Base-by-base conservation (phyloP, 169 alveolate species). In the Plasmodium falciparum region DNA sequence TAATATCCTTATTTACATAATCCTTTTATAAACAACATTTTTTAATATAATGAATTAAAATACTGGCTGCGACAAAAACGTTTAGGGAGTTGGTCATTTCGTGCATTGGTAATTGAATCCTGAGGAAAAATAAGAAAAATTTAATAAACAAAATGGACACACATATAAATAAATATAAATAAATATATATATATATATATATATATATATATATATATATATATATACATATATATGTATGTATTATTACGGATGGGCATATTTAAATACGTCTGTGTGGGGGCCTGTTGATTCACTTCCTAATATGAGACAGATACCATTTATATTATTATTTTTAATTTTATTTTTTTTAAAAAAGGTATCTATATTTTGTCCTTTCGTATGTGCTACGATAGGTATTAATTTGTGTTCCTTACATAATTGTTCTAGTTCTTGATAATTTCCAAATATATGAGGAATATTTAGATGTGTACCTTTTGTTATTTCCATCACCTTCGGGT, bases 11-110 rank as follows among this genome's bases (percentile, higher is more conserved):
- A 33, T 33, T 33, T 8, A 33, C 5, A 33, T 33, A 6, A 5
- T 33, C 7, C 45, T 33, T 33, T 33, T 33, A 33, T 33, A 33
- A 33, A 33, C 45, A 62, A 22, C 74, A 24, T 45, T 52, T 47
- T 71, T 61, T 72, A 88, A 94, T 85, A 54, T 93, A 92, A 72
- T 92, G 95, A 12, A 94, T 89, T 22, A 94, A 63, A 45, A 94
- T 94, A 22, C 95, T 93, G 7, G 96, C 96, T 24, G 96, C 96
- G 13, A 94, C 89, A 24, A 94, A 74, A 8, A 94, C 96, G 73
- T 94, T 94, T 58, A 94, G 70, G 43, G 96, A 94, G 63, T 94
- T 89, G 1, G 93, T 89, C 78, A 94, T 86, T 58, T 95, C 95
- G 54, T 94, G 95, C 95, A 92, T 93, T 11, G 94, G 95, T 39